These are phyloP conservation scores for Leccinum olivaceoglutinosum DNA, from an alignment of 1,284 basidiomycete species.

Conservation along the genomic window DNA sequence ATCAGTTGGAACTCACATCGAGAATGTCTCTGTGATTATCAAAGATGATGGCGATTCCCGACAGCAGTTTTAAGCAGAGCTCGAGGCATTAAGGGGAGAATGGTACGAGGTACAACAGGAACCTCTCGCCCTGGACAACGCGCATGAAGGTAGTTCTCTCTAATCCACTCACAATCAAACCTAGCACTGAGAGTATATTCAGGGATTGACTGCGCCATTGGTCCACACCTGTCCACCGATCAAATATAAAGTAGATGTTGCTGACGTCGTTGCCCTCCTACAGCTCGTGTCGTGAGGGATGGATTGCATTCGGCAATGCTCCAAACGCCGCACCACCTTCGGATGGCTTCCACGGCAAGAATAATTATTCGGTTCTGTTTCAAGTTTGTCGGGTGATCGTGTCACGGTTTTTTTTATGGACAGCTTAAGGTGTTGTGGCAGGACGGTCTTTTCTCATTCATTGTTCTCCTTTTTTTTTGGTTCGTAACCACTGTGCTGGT, in stretches of 20 bases:
- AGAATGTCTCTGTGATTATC: slow-evolving; percentile 45
- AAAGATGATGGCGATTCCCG: slow-evolving; percentile 44
- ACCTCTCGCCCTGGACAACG: slow-evolving; percentile 35
- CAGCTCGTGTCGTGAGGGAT: slow-evolving; percentile 45
- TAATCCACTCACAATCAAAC: slow-evolving; percentile 1
- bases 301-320: slow-evolving; percentile 62
- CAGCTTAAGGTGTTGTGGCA: too few species aligned
- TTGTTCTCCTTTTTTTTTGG: too few species aligned
- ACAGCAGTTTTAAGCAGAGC: slow-evolving; percentile 45
- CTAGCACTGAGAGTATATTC: slow-evolving; percentile 8
- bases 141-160: slow-evolving; percentile 5
- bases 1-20: slow-evolving; percentile 51
- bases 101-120: slow-evolving; percentile 50
- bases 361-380: too few species aligned
- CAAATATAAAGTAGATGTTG: slow-evolving; percentile 48
- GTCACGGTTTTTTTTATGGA: too few species aligned
- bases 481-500: too few species aligned
- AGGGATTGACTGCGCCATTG: slow-evolving; percentile 24
- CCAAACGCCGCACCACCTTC: slow-evolving; percentile 41
- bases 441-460: too few species aligned
- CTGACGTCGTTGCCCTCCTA: slow-evolving; percentile 57
- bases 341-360: slow-evolving; percentile 33
- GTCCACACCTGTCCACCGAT: slow-evolving; percentile 29
- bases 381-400: too few species aligned
- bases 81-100: slow-evolving; percentile 52